Evolutionary conservation across 352 stramenopile genomes (phyloP).

Genomic region (Pythium oligandrum): DNA sequence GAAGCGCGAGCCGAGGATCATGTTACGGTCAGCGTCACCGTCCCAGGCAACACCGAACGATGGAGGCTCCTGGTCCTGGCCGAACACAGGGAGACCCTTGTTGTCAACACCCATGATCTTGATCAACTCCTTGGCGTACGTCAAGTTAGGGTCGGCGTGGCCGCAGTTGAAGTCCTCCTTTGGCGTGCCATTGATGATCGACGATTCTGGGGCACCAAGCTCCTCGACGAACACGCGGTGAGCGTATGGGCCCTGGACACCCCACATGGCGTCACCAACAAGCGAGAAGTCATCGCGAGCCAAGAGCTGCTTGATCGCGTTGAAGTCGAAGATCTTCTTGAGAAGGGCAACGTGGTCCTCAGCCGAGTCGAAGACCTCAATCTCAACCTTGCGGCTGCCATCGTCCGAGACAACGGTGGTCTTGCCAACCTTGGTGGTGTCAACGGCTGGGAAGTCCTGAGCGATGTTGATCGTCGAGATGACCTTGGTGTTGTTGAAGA

Average conservation of each 20-base stretch:
- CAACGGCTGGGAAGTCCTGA: constrained; percentile 72
- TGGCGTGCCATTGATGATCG: constrained; percentile 91
- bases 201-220: constrained; percentile 80
- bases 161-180: constrained; percentile 96
- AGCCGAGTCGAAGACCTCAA: constrained; percentile 97
- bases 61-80: constrained; percentile 66
- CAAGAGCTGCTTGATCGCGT: constrained; percentile 90
- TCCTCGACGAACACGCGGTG: constrained; percentile 95
- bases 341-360: constrained; percentile 95
- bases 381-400: constrained; percentile 86
- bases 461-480: constrained; percentile 94
- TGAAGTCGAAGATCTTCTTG: constrained; percentile 98
- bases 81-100: constrained; percentile 71
- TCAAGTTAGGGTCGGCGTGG: constrained; percentile 99
- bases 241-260: constrained; percentile 96
- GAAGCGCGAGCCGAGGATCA: constrained; percentile 97
- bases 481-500: constrained; percentile 94
- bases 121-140: constrained; percentile 96
- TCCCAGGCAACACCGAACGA: constrained; percentile 96
- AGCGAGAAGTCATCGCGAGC: constrained; percentile 93
- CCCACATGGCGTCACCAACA: constrained; percentile 97
- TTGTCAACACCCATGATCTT: constrained; percentile 93
- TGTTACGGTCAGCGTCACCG: constrained; percentile 98
- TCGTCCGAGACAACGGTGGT: constrained; percentile 76
- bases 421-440: constrained; percentile 70